A percentile compares a stretch with the other conserved stretches of the same genome.
Evolutionary conservation across 331 rosid genomes (phyloP).

Genomic region (Prunus yedoensis): DNA sequence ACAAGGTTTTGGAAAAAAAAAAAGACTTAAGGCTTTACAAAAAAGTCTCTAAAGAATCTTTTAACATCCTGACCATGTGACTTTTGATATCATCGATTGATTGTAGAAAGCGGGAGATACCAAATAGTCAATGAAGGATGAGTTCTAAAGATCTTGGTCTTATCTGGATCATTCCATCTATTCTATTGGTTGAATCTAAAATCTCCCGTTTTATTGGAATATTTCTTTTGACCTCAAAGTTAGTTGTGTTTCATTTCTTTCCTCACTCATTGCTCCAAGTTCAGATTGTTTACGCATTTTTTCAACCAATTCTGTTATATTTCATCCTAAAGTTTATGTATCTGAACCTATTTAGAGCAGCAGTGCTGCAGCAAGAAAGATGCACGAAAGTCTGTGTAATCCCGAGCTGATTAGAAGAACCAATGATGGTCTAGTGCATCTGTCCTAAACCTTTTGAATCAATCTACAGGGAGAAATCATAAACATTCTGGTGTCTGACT

Average conservation of each 20-base stretch:
- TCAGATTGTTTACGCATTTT: neutral
- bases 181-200: neutral
- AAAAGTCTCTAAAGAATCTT: neutral
- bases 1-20: no score
- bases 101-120: neutral
- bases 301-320: neutral
- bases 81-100: neutral
- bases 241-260: neutral
- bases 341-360: neutral
- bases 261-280: neutral
- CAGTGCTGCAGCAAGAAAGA: neutral
- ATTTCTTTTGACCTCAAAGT: neutral
- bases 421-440: conserved; percentile 4
- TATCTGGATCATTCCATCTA: neutral
- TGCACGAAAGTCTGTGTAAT: neutral
- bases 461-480: neutral
- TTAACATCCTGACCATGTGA: neutral
- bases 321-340: neutral
- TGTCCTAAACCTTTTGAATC: neutral
- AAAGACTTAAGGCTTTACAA: no score
- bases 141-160: neutral
- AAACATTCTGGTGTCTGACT: neutral
- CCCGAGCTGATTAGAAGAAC: neutral
- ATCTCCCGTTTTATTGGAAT: neutral
- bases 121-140: conserved; percentile 2